These are phyloP conservation scores for Linnemannia zychae DNA, from an alignment of 192 early-diverging fungal species.

Conservation along the genomic window DNA sequence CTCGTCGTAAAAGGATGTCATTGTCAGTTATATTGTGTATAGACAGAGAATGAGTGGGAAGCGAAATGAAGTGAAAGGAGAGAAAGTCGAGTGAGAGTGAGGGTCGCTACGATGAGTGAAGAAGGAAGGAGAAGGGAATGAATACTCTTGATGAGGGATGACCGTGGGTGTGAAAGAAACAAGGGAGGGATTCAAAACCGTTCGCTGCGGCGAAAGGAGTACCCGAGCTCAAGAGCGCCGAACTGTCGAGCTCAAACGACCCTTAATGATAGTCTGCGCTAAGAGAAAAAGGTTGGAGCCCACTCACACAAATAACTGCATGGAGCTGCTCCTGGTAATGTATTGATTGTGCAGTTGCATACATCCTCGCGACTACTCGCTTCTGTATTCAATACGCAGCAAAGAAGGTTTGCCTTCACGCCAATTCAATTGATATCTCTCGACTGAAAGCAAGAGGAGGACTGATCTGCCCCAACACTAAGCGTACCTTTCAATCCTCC, in stretches of 20 bases:
- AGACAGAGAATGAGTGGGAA: neutral
- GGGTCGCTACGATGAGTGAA: neutral
- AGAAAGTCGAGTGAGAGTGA: neutral
- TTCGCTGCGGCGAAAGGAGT: neutral
- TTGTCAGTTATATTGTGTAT: constrained; percentile 9
- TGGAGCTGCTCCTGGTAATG: too few relatives aligned
- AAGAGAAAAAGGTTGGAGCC: too few relatives aligned
- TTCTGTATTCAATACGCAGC: too few relatives aligned
- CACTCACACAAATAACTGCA: too few relatives aligned
- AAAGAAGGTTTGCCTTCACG: too few relatives aligned
- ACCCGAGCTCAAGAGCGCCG: neutral
- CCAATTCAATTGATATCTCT: too few relatives aligned
- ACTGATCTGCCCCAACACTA: too few relatives aligned
- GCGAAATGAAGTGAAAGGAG: neutral
- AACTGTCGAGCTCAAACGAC: neutral
- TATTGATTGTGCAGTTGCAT: too few relatives aligned
- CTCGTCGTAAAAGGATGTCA: constrained; percentile 71
- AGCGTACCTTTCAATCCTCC: too few relatives aligned
- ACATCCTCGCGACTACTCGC: too few relatives aligned
- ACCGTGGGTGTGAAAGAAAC: neutral
- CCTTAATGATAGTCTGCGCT: neutral
- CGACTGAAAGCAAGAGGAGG: too few relatives aligned
- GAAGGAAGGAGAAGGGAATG: neutral
- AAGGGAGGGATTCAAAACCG: neutral
- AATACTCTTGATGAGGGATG: constrained; percentile 4